These are phyloP conservation scores for Ophiostoma ulmi DNA, from an alignment of 2,329 filamentous ascomycete genomes.

Conservation along the genomic window DNA sequence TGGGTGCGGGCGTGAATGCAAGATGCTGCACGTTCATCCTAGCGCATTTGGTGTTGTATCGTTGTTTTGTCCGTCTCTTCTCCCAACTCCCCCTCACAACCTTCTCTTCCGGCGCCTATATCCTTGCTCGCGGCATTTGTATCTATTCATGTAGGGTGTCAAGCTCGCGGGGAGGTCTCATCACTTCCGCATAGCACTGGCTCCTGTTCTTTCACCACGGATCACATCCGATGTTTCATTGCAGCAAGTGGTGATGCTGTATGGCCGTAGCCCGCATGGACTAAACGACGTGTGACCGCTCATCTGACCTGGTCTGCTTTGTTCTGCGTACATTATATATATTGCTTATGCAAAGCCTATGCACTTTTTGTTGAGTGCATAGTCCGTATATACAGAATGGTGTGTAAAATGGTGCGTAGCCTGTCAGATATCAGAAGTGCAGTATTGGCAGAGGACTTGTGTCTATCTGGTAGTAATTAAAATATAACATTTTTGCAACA, in stretches of 20 bases:
- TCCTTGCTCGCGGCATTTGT: background rate
- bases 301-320: background rate
- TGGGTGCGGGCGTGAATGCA: background rate
- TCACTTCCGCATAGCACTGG: background rate
- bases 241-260: background rate
- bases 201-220: background rate
- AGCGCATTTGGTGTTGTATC: background rate
- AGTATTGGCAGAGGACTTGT: background rate
- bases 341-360: background rate
- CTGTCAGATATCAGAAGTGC: constrained; percentile 1
- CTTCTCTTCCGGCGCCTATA: background rate
- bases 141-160: background rate
- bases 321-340: background rate
- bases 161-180: background rate
- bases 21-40: constrained; percentile 4
- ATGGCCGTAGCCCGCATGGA: constrained; percentile 1
- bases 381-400: background rate
- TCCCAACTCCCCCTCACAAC: background rate
- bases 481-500: too few species aligned
- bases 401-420: background rate
- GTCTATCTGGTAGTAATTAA: too few species aligned
- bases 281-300: constrained; percentile 7
- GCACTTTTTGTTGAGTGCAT: background rate
- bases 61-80: background rate
- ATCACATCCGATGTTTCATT: constrained; percentile 9